phyloP scores from a whole-genome alignment of 2,329 filamentous ascomycete species.

The Diaporthe capsici region DNA sequence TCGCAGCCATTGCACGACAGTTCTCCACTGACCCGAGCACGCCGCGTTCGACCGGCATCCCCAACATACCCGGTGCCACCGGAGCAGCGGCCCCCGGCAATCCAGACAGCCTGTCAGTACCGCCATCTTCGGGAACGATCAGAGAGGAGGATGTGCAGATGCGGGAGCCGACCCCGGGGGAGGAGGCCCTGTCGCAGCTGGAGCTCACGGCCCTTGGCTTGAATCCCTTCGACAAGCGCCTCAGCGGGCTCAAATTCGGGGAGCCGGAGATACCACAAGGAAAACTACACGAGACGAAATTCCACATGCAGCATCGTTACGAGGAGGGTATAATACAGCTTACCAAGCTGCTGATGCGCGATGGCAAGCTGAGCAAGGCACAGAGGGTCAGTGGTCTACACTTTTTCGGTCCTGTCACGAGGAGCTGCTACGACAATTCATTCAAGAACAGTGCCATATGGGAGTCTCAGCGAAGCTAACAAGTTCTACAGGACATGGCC shows the following conservation, averaged over 20 bases:
- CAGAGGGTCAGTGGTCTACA: constrained; percentile 76
- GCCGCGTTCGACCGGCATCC: constrained; percentile 24
- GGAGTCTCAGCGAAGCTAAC: constrained; percentile 35
- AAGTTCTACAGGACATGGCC: constrained; percentile 79
- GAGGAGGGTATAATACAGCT: constrained; percentile 88
- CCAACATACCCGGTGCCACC: constrained; percentile 27
- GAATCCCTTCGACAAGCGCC: constrained; percentile 48
- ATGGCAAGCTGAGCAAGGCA: constrained; percentile 92
- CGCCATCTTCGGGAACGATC: background rate
- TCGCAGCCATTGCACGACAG: constrained; percentile 47
- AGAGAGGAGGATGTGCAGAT: constrained; percentile 53
- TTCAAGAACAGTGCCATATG: background rate
- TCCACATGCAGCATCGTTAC: constrained; percentile 84
- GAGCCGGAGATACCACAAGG: constrained; percentile 78
- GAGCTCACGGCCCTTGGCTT: constrained; percentile 52
- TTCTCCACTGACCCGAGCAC: constrained; percentile 47
- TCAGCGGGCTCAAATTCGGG: constrained; percentile 81
- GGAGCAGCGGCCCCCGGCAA: background rate
- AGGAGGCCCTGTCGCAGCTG: constrained; percentile 56
- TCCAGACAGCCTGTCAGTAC: background rate
- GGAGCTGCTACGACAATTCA: background rate
- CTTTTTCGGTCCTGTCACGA: constrained; percentile 34
- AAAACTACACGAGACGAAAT: constrained; percentile 52
- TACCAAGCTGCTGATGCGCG: constrained; percentile 89
- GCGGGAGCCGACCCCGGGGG: constrained; percentile 54